Evolutionary conservation across 148 eudicot species (phyloP), one percentile per base, ranked within the genome.

Genomic region (Rhododendron henanense): DNA sequence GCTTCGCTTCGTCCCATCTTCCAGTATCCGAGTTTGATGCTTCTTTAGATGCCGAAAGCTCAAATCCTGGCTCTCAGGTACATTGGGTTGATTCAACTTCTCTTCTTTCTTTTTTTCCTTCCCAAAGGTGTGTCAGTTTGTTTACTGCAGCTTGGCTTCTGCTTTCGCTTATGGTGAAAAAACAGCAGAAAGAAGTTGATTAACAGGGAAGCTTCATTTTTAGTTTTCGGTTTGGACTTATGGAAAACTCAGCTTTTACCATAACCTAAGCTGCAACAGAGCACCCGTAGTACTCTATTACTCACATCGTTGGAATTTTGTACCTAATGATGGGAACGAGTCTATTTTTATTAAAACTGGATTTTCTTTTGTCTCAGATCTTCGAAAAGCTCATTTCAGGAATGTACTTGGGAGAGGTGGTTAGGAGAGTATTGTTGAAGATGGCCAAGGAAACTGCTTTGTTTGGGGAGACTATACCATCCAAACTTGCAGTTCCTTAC

Each of bases 331-430:
- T 2, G n/a, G 50, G 31, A 28, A 5, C 25, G 21, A 28, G 18
- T 10, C n/a, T 78, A 13, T 28, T 3, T 11, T 11, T 23, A 82
- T 75, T 35, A 3, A 51, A 33, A 33, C 35, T 5, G 8, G 31
- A 9, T 39, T 89, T 35, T 77, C 25, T 74, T 85, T 75, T 39
- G 10, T 39, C 3, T 83, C 90, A 91, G 91, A 88, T 84, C 3
- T 91, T 91, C 41, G 95, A 91, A 75, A 91, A 91, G 90, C 90
- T 91, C 4, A 80, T 91, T 77, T 91, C 92, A 51, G 93, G 95
- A 50, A 89, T 88, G 89, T 93, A 93, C 84, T 80, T 93, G 44
- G 95, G 95, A 41, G 93, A 91, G 84, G 87, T 91, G 80, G 95
- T 93, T 5, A 90, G 95, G 80, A 90, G 90, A 84, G 91, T 93